Evolutionary conservation across 148 eudicot genomes (phyloP).

Genomic region (Dianthus caryophyllus): DNA sequence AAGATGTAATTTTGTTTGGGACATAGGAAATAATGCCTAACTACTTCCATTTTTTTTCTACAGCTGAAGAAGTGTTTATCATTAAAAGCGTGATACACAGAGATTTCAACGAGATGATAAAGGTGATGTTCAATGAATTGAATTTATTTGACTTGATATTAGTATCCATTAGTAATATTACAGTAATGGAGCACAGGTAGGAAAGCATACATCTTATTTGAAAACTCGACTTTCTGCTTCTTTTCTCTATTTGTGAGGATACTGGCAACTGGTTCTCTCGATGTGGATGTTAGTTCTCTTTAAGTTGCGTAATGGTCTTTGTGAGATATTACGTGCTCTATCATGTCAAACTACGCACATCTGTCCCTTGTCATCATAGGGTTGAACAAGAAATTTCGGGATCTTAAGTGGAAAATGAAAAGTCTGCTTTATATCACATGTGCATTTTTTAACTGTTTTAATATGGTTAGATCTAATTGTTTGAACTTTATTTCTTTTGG

Average conservation of each 20-base stretch:
- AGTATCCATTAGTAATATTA: too few relatives aligned
- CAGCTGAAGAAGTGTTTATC: slow-evolving; percentile 91
- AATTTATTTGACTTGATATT: too few relatives aligned
- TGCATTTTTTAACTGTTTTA: background rate
- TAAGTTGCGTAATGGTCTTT: background rate
- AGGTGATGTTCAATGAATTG: slow-evolving; percentile 46
- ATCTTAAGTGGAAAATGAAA: background rate
- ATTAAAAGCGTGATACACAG: slow-evolving; percentile 93
- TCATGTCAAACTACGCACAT: background rate
- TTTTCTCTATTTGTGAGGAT: too few relatives aligned
- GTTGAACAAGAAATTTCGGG: background rate
- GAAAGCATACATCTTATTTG: too few relatives aligned
- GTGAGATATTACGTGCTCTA: background rate
- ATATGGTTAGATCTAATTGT: slow-evolving; percentile 19
- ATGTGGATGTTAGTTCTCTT: too few relatives aligned
- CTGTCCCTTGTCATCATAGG: background rate
- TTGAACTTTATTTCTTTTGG: slow-evolving; percentile 5
- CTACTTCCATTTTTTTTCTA: slow-evolving; percentile 25
- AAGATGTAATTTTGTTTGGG: background rate
- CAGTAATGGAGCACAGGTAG: too few relatives aligned
- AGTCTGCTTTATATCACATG: background rate
- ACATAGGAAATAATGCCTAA: slow-evolving; percentile 7
- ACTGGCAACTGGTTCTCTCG: too few relatives aligned
- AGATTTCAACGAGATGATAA: slow-evolving; percentile 87
- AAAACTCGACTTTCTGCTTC: too few relatives aligned